Percentiles rank a stretch among this genome's conserved stretches.
Conservation (phyloP, 2,329 filamentous ascomycete species). For the Fusarium pseudograminearum region DNA sequence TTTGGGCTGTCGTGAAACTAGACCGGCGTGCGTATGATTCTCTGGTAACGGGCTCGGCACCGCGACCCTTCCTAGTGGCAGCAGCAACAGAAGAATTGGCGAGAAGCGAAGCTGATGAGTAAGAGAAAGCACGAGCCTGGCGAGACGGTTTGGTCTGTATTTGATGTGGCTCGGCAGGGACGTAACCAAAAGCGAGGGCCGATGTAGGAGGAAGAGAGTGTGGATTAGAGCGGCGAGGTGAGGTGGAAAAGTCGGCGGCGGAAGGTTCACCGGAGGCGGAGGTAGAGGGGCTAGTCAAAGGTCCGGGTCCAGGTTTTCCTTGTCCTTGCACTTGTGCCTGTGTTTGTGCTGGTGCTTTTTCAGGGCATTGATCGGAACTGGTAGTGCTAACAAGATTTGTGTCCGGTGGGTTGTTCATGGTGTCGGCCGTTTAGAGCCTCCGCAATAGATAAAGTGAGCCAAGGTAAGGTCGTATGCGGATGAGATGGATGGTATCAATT, state of each 20-base stretch:
- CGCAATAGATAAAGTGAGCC: conserved; percentile 31
- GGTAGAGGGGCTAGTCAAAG: conserved; percentile 45
- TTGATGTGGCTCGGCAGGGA: conserved; percentile 21
- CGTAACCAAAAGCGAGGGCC: conserved; percentile 31
- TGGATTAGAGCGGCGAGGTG: conserved; percentile 36
- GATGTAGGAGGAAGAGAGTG: conserved; percentile 32
- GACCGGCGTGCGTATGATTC: conserved; percentile 69
- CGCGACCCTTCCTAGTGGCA: conserved; percentile 65
- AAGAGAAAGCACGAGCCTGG: conserved; percentile 40
- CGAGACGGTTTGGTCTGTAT: conserved; percentile 27
- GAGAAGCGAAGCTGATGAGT: conserved; percentile 52
- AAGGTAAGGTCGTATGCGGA: conserved; percentile 19
- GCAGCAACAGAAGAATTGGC: conserved; percentile 60
- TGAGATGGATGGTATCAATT: conserved; percentile 10
- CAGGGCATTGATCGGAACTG: conserved; percentile 41
- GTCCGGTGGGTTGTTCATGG: conserved; percentile 40
- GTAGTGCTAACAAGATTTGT: conserved; percentile 44
- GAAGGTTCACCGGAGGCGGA: conserved; percentile 47
- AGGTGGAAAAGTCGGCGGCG: conserved; percentile 45
- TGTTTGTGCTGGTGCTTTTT: conserved; percentile 1
- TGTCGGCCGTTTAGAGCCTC: conserved; percentile 35
- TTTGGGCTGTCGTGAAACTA: conserved; percentile 71
- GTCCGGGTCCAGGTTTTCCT: conserved; percentile 1
- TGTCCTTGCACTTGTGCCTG: conserved; percentile 21
- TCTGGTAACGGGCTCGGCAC: conserved; percentile 70